Evolutionary conservation across 2,329 filamentous ascomycete genomes (phyloP), one percentile per base, ranked within the genome.

Genomic region (Diaporthe humulicola): DNA sequence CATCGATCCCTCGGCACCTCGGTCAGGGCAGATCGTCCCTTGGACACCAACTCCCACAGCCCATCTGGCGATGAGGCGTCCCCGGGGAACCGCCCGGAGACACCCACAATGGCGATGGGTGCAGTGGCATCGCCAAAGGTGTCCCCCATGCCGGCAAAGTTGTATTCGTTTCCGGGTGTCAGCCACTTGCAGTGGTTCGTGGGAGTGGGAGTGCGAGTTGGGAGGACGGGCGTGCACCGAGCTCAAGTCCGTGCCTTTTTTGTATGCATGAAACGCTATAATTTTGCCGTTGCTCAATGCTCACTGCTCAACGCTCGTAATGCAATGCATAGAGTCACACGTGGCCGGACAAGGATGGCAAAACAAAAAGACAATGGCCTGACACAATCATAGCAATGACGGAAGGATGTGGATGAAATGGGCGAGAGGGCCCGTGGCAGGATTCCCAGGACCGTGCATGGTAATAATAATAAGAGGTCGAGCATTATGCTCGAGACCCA

Each of bases 1-100:
- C 70, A 77, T 48, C 74, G 74, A 30, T 70, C 61, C 52, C 58
- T 57, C 45, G 74, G 76, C 19, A 76, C 61, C 36, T 67, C 45
- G 28, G 25, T 19, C 52, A 60, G 54, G 50, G 75, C 73, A 14
- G 56, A 54, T 8, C 45, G 56, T 14, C 56, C 56, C 56, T 71
- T 50, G 56, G 33, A 71, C 48, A 71, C 50, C 28, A 71, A n/a
- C 57, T 61, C 42, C 56, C 57, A 71, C 25, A 61, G 48, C 25
- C 36, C 14, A 25, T 71, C 33, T 25, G 70, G 70, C 25, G 70
- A 71, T 30, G 45, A 61, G 33, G 70, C 70, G 14, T 54, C 57
- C 15, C 70, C 57, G 48, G 70, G 70, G 56, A 71, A 54, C 33
- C 70, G 42, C 33, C 57, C 70, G 30, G 56, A 61, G n/a, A 71